These are phyloP conservation scores for Magnaporthiopsis incrustans DNA, from an alignment of 2,329 filamentous ascomycete species.

Conservation along the genomic window DNA sequence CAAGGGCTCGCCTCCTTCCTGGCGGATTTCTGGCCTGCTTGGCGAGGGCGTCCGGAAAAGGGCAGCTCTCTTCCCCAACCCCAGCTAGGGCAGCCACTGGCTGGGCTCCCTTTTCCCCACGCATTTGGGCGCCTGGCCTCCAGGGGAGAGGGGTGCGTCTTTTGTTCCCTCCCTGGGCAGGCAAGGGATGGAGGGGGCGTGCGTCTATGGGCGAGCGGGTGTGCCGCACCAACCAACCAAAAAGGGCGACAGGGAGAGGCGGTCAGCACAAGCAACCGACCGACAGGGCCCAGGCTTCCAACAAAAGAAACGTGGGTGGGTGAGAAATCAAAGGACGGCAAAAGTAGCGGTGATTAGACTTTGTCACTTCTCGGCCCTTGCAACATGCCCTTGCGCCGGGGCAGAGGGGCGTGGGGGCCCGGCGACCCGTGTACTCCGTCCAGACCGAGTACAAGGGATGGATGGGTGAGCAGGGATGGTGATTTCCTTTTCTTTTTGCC, in stretches of 20 bases:
- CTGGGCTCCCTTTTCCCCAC: neutral
- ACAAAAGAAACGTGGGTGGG: conserved; percentile 1
- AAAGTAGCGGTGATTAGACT: conserved; percentile 7
- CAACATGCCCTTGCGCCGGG: neutral
- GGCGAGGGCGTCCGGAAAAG: neutral
- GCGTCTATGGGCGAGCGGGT: neutral
- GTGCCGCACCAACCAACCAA: neutral
- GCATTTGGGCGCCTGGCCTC: neutral
- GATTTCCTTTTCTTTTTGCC: neutral
- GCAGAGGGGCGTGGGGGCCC: conserved; percentile 5
- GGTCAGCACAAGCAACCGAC: conserved; percentile 5
- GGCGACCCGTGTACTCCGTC: neutral
- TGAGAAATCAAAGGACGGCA: neutral
- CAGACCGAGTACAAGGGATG: conserved; percentile 1
- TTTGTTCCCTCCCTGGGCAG: neutral
- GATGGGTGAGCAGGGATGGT: neutral
- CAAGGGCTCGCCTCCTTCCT: neutral
- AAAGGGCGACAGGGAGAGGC: conserved; percentile 4
- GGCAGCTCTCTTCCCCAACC: neutral
- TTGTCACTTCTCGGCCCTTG: conserved; percentile 4
- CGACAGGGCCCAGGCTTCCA: conserved; percentile 1
- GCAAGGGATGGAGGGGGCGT: neutral
- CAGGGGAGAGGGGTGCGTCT: neutral
- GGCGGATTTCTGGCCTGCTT: neutral
- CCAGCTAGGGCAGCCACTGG: neutral